A percentile compares a stretch with the other conserved stretches of the same genome.
These are phyloP conservation scores for Candida ortonii DNA, from an alignment of 805 yeast genomes.

Conservation along the genomic window DNA sequence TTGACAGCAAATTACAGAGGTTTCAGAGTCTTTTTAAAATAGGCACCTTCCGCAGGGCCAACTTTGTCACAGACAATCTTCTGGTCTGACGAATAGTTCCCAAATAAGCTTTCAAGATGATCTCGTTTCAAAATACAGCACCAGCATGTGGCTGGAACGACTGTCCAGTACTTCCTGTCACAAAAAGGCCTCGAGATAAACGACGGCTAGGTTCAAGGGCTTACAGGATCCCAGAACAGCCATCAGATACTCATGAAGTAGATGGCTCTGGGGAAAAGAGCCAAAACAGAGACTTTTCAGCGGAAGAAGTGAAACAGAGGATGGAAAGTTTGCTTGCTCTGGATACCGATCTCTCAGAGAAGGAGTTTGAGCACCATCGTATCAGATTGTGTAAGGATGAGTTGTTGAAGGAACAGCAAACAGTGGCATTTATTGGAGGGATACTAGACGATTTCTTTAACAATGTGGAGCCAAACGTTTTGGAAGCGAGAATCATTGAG, in stretches of 20 bases:
- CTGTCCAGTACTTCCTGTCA: slow-evolving; percentile 41
- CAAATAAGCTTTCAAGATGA: too few relatives aligned
- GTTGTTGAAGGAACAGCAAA: slow-evolving; percentile 28
- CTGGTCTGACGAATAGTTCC: slow-evolving; percentile 9
- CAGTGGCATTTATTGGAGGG: slow-evolving; percentile 27
- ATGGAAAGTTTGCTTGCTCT: slow-evolving; percentile 27
- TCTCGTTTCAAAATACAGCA: slow-evolving; percentile 28
- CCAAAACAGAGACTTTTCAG: slow-evolving; percentile 4
- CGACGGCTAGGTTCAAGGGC: slow-evolving; percentile 2
- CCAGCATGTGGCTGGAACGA: slow-evolving; percentile 71
- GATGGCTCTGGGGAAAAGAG: slow-evolving; percentile 6
- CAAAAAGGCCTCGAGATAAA: background rate
- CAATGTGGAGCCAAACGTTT: slow-evolving; percentile 14
- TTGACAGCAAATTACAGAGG: too few relatives aligned
- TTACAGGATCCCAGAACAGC: too few relatives aligned
- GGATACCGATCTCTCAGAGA: slow-evolving; percentile 35
- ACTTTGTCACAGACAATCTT: too few relatives aligned
- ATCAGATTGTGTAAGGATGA: slow-evolving; percentile 34
- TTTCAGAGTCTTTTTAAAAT: too few relatives aligned
- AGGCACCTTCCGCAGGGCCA: too few relatives aligned
- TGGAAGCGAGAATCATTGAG: slow-evolving; percentile 38
- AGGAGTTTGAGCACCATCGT: slow-evolving; percentile 43
- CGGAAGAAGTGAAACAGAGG: slow-evolving; percentile 10
- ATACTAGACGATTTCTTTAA: slow-evolving; percentile 22
- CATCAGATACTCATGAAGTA: too few relatives aligned